Evolutionary conservation across 495 filamentous ascomycete genomes (phyloP), one percentile per base, ranked within the genome.

Genomic region (Chaetomium tenue): DNA sequence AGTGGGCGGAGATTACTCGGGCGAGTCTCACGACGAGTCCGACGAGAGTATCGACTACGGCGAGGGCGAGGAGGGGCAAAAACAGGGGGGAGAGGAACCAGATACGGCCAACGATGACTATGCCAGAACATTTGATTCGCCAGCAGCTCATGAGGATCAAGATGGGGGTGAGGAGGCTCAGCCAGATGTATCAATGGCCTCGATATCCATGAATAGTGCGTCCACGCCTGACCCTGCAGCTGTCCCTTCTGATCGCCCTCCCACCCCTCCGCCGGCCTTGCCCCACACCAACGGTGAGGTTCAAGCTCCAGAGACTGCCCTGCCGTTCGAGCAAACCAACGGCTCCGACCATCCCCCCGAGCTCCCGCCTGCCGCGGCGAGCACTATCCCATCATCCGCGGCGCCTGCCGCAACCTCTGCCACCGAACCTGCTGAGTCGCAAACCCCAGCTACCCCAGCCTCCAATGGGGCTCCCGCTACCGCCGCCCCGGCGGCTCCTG

Each of bases 81-180:
- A 61, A 48, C 65, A 67, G 62, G 56, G 64, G 15, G 46, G 58
- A 20, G 30, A 56, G 65, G 64, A 66, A n/a, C 63, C 70, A 26
- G 71, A 71, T 30, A 64, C 73, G 58, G 71, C 69, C 67, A 72
- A 72, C 70, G 76, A 78, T 74, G 78, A 82, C 68, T 81, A 82
- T 76, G 76, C 78, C 55, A 76, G 73, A 68, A 78, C 77, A 54
- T 80, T 80, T 77, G 79, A 81, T 58, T 76, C 76, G 63, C 78
- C 81, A 39, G 71, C 64, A 40, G 55, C 54, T 42, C 58, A 63
- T 48, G 64, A 65, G 65, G 58, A 69, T 56, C 69, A 71, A 58
- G 68, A 69, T 67, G 69, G 69, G 66, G 70, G 68, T 71, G 69
- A 70, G 60, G 74, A 76, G 51, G 53, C 58, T 66, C 67, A 73